Evolutionary conservation across 108 stramenopile genomes (phyloP).

Genomic region (Thalassiosira profunda): DNA sequence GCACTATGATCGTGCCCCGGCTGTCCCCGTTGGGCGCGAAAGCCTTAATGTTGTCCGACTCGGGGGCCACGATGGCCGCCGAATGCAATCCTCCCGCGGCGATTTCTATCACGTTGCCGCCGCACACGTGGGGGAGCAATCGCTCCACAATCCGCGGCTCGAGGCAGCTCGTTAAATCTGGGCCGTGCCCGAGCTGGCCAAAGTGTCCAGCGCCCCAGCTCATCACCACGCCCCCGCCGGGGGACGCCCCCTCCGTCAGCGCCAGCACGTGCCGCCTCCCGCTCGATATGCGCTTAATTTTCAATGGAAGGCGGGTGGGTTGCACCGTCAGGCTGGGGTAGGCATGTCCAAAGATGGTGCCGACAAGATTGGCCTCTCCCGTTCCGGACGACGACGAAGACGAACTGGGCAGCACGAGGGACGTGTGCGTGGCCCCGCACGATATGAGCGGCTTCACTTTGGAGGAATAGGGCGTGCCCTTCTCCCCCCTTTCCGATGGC

Average conservation of each 20-base stretch:
- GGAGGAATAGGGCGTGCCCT: constrained; percentile 6
- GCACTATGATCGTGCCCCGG: constrained; percentile 1
- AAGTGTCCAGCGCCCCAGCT: constrained; percentile 92
- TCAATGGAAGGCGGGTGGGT: constrained; percentile 48
- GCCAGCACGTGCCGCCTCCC: constrained; percentile 54
- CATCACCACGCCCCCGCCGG: constrained; percentile 60
- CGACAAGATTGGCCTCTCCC: constrained; percentile 15
- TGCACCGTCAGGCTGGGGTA: constrained; percentile 30
- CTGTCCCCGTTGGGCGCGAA: background rate
- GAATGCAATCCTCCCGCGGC: constrained; percentile 85
- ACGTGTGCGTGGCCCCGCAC: constrained; percentile 50
- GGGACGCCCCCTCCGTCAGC: constrained; percentile 30
- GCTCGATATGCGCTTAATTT: constrained; percentile 31
- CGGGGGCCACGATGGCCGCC: constrained; percentile 59
- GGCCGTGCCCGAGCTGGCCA: constrained; percentile 84
- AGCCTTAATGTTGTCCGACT: background rate
- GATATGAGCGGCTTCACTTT: constrained; percentile 19
- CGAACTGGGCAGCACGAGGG: constrained; percentile 25
- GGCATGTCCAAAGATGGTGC: constrained; percentile 46
- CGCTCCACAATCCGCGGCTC: constrained; percentile 64
- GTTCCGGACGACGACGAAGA: background rate
- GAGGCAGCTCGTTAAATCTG: constrained; percentile 36
- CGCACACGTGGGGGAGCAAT: constrained; percentile 64
- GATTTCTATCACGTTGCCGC: constrained; percentile 56
- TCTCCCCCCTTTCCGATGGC: background rate